These are phyloP conservation scores for Fusarium fracticaudum DNA, from an alignment of 2,329 filamentous ascomycete genomes.

Conservation along the genomic window DNA sequence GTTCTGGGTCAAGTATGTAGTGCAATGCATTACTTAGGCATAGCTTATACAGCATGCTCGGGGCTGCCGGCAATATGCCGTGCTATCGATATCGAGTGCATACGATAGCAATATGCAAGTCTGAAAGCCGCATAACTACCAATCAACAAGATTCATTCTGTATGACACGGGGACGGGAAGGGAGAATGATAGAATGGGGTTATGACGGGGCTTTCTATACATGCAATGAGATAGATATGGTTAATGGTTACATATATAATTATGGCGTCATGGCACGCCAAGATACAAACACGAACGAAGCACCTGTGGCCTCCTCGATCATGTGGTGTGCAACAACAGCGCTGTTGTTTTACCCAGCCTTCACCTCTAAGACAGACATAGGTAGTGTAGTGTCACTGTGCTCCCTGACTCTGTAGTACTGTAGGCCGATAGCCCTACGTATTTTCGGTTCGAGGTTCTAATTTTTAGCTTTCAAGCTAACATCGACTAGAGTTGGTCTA, in stretches of 20 bases:
- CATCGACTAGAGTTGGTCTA: neutral
- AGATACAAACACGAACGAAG: neutral
- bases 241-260: neutral
- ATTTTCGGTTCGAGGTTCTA: neutral
- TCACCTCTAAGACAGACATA: neutral
- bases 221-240: neutral
- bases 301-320: neutral
- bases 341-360: neutral
- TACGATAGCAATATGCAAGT: constrained; percentile 1
- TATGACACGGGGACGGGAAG: neutral
- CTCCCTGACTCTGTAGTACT: neutral
- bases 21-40: neutral
- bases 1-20: constrained; percentile 10
- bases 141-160: neutral
- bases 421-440: neutral
- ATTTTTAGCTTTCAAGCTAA: neutral
- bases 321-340: neutral
- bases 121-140: neutral
- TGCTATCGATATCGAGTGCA: neutral
- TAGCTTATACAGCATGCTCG: neutral
- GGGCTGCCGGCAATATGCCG: constrained; percentile 16
- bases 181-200: neutral
- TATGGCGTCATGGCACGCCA: neutral
- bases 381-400: neutral
- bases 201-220: neutral